Conservation (phyloP, 2,329 filamentous ascomycete genomes). For the Trichoderma harzianum region DNA sequence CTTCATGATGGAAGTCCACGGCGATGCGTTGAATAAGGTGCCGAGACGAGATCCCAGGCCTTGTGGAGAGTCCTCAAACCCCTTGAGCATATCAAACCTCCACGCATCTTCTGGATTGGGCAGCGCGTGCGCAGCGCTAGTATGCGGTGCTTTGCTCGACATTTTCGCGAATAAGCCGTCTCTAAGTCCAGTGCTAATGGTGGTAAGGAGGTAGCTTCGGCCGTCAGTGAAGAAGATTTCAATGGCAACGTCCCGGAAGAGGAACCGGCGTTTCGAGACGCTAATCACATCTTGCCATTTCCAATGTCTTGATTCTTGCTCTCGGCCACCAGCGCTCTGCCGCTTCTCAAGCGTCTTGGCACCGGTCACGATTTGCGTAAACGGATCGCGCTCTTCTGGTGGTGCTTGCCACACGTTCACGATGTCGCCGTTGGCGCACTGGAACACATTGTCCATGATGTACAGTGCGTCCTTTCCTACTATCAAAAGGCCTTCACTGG, state of each 20-base stretch:
- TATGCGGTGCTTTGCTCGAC: constrained; percentile 74
- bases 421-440: constrained; percentile 91
- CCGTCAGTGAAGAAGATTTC: constrained; percentile 98
- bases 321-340: constrained; percentile 51
- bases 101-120: constrained; percentile 83
- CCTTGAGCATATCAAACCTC: constrained; percentile 81
- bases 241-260: constrained; percentile 94
- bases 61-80: constrained; percentile 56
- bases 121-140: constrained; percentile 64
- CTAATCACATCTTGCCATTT: constrained; percentile 92
- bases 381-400: constrained; percentile 86
- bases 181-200: constrained; percentile 67
- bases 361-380: constrained; percentile 85
- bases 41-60: constrained; percentile 83
- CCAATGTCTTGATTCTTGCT: constrained; percentile 87
- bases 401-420: constrained; percentile 95
- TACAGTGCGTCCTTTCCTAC: constrained; percentile 90
- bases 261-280: constrained; percentile 89
- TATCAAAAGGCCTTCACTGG: constrained; percentile 88
- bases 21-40: constrained; percentile 81
- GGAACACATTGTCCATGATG: constrained; percentile 94
- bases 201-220: constrained; percentile 87
- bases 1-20: constrained; percentile 79
- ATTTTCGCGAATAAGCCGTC: constrained; percentile 81
- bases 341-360: constrained; percentile 59